phyloP scores from a whole-genome alignment of 768 basidiomycete species.

The Dentipellis fragilis region DNA sequence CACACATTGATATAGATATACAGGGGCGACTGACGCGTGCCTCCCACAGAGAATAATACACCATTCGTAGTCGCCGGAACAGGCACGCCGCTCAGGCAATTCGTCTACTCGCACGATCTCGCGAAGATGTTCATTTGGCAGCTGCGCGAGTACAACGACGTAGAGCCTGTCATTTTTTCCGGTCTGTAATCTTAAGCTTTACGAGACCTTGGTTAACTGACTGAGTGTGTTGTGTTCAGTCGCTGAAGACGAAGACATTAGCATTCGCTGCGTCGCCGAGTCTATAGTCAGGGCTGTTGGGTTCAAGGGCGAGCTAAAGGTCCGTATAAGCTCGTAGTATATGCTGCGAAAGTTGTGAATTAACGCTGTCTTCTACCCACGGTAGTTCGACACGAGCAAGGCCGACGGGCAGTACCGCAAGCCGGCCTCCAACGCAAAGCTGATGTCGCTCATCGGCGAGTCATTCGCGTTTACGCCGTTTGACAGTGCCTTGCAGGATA shows the following conservation, averaged over 20 bases:
- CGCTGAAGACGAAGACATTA: constrained; percentile 89
- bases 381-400: constrained; percentile 74
- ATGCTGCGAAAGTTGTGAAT: neutral
- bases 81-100: constrained; percentile 88
- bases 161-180: constrained; percentile 88
- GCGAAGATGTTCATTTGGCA: constrained; percentile 93
- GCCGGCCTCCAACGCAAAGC: constrained; percentile 88
- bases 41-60: constrained; percentile 58
- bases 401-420: constrained; percentile 96
- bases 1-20: neutral
- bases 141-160: constrained; percentile 81
- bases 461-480: constrained; percentile 87
- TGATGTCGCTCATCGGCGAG: constrained; percentile 62
- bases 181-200: constrained; percentile 30
- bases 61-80: constrained; percentile 82
- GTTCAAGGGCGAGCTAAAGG: constrained; percentile 68
- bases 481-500: constrained; percentile 65
- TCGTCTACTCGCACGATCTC: constrained; percentile 93
- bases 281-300: constrained; percentile 80
- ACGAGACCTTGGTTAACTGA: no score
- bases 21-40: neutral
- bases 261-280: constrained; percentile 84
- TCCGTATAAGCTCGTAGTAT: constrained; percentile 23
- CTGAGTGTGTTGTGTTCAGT: constrained; percentile 32
- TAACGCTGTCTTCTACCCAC: constrained; percentile 19